Percentiles rank a stretch among this genome's conserved stretches.
Conservation (phyloP, 306 rosid genomes). For the Cucurbita argyrosperma region DNA sequence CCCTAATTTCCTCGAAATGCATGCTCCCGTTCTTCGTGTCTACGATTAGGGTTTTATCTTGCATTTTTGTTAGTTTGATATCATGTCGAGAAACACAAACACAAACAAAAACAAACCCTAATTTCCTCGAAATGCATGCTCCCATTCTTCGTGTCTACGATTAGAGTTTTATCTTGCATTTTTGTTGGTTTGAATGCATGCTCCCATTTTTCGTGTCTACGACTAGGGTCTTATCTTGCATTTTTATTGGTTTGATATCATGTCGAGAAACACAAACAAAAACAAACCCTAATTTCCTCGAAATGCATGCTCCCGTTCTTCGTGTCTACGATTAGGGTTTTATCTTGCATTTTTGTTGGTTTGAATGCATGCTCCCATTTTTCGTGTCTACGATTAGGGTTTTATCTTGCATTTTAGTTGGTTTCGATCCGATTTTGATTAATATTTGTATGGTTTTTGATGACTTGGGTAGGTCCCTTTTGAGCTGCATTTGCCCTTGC, state of each 20-base stretch:
- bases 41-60: too few relatives aligned
- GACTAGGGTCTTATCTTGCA: too few relatives aligned
- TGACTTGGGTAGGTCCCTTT: slow-evolving; percentile 9
- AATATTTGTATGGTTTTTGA: background rate
- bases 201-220: too few relatives aligned
- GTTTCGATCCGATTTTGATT: background rate
- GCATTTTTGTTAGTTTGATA: background rate
- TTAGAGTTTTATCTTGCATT: too few relatives aligned
- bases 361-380: too few relatives aligned
- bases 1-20: background rate
- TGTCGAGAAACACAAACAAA: too few relatives aligned
- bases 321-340: too few relatives aligned
- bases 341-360: too few relatives aligned
- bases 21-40: background rate
- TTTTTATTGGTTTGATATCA: background rate
- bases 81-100: background rate
- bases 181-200: background rate
- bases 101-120: background rate
- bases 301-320: background rate
- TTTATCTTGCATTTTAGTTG: too few relatives aligned
- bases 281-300: background rate
- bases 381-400: too few relatives aligned
- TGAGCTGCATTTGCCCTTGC: slow-evolving; percentile 36
- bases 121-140: background rate
- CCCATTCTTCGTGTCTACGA: too few relatives aligned